Evolutionary conservation across 805 yeast genomes (phyloP), one percentile per base, ranked within the genome.

Genomic region (Candida manassasensis): DNA sequence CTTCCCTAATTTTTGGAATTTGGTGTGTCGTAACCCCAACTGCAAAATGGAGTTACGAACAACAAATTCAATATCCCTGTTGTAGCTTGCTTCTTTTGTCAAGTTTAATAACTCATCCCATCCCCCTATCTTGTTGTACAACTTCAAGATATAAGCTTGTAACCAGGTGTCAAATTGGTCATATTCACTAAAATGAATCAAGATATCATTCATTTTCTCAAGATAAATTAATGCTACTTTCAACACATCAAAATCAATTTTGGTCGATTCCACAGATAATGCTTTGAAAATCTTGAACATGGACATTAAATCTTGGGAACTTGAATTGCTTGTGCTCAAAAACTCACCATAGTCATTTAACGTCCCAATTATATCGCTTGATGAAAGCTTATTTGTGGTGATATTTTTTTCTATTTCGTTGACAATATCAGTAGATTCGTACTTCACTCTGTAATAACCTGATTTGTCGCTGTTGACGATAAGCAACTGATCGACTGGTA

Each of bases 391-490:
- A 11, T 24, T 24, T 11, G 14, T 7, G 12, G 27, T 11, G 12
- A 43, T 39, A 17, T 49, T 47, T 2, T 28, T 18, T 1, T 57
- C 47, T n/a, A 69, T 48, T 9, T 43, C 41, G 1, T 48, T 29
- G 21, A 53, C 48, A 10, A 22, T 5, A 17, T 52, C 29, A 2
- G 44, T 49, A 3, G 45, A 38, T 3, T 63, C 61, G 44, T 80
- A 81, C 8, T 71, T 62, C 1, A 72, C 72, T 34, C 71, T 66
- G 42, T 68, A 72, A 41, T 74, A 61, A 2, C 77, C 79, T 15
- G 64, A 49, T 42, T 63, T 60, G 38, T 68, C 64, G 14, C 69
- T 51, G 45, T 78, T 77, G 18, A 73, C 41, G 13, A 59, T 51
- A 8, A 74, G 47, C 19, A 71, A 55, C 21, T 57, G 55, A 1